Percentiles rank a stretch among this genome's conserved stretches.
phyloP scores from a whole-genome alignment of 805 yeast genomes.

The Debaryomyces castellii region DNA sequence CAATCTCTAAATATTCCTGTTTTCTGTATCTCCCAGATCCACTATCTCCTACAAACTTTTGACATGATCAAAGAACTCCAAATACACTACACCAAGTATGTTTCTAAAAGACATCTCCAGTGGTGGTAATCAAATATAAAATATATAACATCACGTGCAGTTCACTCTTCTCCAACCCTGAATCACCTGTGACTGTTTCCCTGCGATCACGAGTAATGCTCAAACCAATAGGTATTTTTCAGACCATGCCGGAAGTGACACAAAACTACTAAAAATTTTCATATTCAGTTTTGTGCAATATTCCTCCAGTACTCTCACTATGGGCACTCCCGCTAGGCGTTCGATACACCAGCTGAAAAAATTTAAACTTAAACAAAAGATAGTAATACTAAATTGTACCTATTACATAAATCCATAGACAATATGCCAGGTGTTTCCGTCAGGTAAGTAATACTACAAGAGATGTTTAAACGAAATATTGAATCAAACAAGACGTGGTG shows the following conservation, averaged over 20 bases:
- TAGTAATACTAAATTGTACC: not conserved
- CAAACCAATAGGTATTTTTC: not conserved
- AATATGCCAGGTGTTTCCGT: slow-evolving; percentile 98
- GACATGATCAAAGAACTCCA: too few species aligned
- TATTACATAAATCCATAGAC: slow-evolving; percentile 25
- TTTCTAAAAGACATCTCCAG: too few species aligned
- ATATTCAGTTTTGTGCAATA: not conserved
- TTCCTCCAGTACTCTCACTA: not conserved
- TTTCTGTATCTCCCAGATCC: too few species aligned
- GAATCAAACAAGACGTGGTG: not conserved
- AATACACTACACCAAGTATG: too few species aligned
- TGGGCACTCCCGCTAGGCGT: not conserved
- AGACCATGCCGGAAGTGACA: not conserved
- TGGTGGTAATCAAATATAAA: too few species aligned
- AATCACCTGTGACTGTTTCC: not conserved
- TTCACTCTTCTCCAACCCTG: too few species aligned
- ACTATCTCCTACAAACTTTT: too few species aligned
- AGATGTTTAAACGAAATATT: slow-evolving; percentile 2
- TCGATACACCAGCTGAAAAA: slow-evolving; percentile 2
- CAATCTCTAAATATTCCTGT: too few species aligned
- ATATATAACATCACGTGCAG: not conserved
- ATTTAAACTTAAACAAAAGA: slow-evolving; percentile 1
- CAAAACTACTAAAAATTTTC: not conserved
- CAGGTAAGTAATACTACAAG: slow-evolving; percentile 63
- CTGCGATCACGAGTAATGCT: not conserved